Evolutionary conservation across 192 early-diverging fungal genomes (phyloP).

Genomic region (Nowakowskiella sp.): DNA sequence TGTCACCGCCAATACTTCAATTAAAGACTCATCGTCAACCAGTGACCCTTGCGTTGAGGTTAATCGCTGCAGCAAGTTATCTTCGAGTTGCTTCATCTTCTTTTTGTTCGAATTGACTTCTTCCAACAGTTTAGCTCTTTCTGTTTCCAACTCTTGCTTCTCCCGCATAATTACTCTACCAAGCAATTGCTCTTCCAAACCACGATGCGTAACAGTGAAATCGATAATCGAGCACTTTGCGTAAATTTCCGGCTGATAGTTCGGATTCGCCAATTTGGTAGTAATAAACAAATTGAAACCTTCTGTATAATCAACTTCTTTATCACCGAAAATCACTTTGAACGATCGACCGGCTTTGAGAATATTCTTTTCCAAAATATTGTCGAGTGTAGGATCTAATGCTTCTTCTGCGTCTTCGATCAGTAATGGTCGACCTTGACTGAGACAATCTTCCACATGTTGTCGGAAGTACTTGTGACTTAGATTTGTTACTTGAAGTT

Average conservation of each 20-base stretch:
- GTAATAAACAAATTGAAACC: conserved; percentile 57
- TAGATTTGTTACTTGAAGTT: conserved; percentile 46
- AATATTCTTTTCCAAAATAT: conserved; percentile 56
- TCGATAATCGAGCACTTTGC: conserved; percentile 59
- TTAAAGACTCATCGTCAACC: conserved; percentile 59
- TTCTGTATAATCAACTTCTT: conserved; percentile 51
- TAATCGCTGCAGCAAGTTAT: conserved; percentile 53
- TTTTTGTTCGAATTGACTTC: conserved; percentile 59
- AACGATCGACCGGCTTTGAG: conserved; percentile 50
- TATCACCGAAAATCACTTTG: conserved; percentile 58
- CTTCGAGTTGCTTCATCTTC: conserved; percentile 64
- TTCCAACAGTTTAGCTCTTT: conserved; percentile 54
- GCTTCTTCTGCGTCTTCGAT: conserved; percentile 62
- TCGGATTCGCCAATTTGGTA: conserved; percentile 58
- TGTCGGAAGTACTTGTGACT: conserved; percentile 55
- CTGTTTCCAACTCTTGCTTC: conserved; percentile 61
- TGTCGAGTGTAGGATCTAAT: conserved; percentile 56
- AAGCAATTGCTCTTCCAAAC: conserved; percentile 56
- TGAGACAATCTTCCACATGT: conserved; percentile 53
- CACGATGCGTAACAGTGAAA: conserved; percentile 55
- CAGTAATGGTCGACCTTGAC: conserved; percentile 47
- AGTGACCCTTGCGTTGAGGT: conserved; percentile 59
- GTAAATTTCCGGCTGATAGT: conserved; percentile 58
- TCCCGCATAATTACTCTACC: conserved; percentile 60
- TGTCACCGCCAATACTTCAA: conserved; percentile 56